Evolutionary conservation across 352 stramenopile genomes (phyloP), one percentile per base, ranked within the genome.

Genomic region (Pythium diclinum): DNA sequence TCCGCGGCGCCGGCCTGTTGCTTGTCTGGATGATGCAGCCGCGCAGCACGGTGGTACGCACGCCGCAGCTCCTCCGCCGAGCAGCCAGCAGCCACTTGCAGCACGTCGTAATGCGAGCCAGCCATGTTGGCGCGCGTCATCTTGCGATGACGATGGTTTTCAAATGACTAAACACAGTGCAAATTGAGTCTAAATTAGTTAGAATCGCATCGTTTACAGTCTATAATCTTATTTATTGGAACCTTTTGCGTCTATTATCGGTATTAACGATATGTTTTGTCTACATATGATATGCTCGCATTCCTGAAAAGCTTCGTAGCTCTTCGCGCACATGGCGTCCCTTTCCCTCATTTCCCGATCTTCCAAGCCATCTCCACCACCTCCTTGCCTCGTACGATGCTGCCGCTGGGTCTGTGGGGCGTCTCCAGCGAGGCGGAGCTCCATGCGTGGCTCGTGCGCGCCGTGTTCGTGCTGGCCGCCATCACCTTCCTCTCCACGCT

Each of bases 1-100:
- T 23, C 11, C 6, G 30, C 23, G 3, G 28, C n/a, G 8, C 30
- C 32, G 14, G 9, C 34, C 5, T 33, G 38, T 23, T 76, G 73
- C 72, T 90, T 91, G 69, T 94, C 85, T 17, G 85, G 85, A 38
- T 94, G 85, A 30, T 74, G 73, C 49, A 67, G 71, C 4, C 82
- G 75, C 3, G 77, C 81, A 3, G 77, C 78, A 32, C 80, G 77
- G 55, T 92, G 80, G 68, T 94, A 94, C 28, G 85, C 85, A 36
- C 76, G 79, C 14, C 84, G 83, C 56, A 93, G 63, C 48, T 89
- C 83, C 13, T 87, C 83, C n/a, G 51, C 14, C 9, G 71, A 81
- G 71, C 81, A 89, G 62, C 68, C 61, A 32, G 61, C 30, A 10
- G 40, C 48, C 25, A 91, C 64, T n/a, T 72, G 65, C 25, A 93